These are phyloP conservation scores for Daphne laureola DNA, from an alignment of 441 rosid species.

Conservation along the genomic window DNA sequence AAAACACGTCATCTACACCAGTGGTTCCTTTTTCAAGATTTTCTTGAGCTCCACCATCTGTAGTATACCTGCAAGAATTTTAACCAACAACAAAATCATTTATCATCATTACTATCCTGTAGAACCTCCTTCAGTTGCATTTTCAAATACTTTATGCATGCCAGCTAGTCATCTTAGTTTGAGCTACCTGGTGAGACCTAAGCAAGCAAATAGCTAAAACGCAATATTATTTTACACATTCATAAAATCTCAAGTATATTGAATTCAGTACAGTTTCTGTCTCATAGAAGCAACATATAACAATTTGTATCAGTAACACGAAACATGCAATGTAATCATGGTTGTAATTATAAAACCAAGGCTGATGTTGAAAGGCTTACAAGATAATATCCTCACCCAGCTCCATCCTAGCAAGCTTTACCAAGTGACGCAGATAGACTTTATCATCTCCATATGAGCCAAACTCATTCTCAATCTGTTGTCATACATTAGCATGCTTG, in stretches of 20 bases:
- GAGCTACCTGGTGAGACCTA: too few relatives aligned
- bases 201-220: too few relatives aligned
- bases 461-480: slow-evolving; percentile 92
- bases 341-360: slow-evolving; percentile 7
- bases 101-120: too few relatives aligned
- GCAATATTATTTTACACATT: too few relatives aligned
- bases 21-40: slow-evolving; percentile 77
- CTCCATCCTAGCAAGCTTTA: slow-evolving; percentile 46
- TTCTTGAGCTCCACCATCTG: slow-evolving; percentile 81
- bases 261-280: too few relatives aligned
- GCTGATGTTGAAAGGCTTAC: slow-evolving; percentile 38
- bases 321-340: not conserved
- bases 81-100: slow-evolving; percentile 2
- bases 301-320: too few relatives aligned
- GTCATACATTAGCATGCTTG: not conserved
- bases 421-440: slow-evolving; percentile 71
- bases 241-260: too few relatives aligned
- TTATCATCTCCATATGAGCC: slow-evolving; percentile 94
- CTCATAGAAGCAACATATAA: too few relatives aligned
- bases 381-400: slow-evolving; percentile 58
- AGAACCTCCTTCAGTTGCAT: too few relatives aligned
- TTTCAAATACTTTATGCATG: too few relatives aligned
- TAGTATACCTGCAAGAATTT: slow-evolving; percentile 60
- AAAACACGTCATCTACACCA: slow-evolving; percentile 53
- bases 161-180: too few relatives aligned